A percentile compares a stretch with the other conserved stretches of the same genome.
These are phyloP conservation scores for Sugiyamaella mastotermitis DNA, from an alignment of 805 yeast genomes.

Conservation along the genomic window DNA sequence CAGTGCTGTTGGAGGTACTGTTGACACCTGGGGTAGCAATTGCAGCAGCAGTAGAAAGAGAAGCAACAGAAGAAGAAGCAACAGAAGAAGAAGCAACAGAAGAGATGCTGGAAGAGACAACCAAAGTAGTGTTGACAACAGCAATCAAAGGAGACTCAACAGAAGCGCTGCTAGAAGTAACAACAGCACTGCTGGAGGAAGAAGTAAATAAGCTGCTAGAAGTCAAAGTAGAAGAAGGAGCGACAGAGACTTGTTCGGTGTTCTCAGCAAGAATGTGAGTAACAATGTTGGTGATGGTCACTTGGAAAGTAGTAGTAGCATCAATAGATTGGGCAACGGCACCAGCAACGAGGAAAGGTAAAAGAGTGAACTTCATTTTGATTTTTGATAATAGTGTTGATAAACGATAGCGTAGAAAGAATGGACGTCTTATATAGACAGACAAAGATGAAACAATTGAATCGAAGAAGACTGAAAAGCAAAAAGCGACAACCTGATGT, in stretches of 20 bases:
- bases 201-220: not conserved
- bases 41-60: conserved; percentile 1
- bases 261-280: conserved; percentile 3
- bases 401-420: too few species aligned
- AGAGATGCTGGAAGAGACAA: not conserved
- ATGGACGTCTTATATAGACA: too few species aligned
- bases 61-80: not conserved
- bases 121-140: conserved; percentile 1
- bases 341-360: not conserved
- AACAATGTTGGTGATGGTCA: conserved; percentile 2
- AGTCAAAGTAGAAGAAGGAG: not conserved
- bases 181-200: not conserved
- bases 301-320: not conserved
- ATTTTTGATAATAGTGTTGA: not conserved
- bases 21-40: not conserved
- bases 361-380: not conserved
- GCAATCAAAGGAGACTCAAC: not conserved
- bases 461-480: too few species aligned
- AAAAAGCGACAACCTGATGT: too few species aligned
- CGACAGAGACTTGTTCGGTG: not conserved
- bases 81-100: not conserved
- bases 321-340: conserved; percentile 2
- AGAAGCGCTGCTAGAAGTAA: not conserved
- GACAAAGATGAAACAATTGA: too few species aligned
- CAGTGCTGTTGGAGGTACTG: conserved; percentile 6